Conservation (phyloP, 139 green algal species). For the Nannochloris sp. region DNA sequence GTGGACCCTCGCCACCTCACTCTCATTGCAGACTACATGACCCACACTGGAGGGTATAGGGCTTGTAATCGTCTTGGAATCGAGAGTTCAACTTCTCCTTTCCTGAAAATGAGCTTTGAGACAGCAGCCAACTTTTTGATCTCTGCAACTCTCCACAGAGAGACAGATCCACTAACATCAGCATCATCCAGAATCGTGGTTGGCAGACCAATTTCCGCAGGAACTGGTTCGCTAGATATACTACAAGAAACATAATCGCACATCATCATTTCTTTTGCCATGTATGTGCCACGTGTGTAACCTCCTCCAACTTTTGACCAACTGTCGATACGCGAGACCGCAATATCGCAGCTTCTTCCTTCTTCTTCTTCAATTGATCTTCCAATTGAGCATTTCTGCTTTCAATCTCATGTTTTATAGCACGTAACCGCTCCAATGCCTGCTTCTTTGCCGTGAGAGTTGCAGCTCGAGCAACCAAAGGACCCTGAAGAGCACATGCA, state of each 20-base stretch:
- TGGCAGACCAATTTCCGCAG: conserved; percentile 56
- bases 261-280: neutral
- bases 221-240: conserved; percentile 48
- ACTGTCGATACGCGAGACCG: neutral
- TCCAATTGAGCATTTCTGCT: neutral
- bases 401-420: conserved; percentile 6
- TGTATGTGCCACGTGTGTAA: neutral
- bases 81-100: conserved; percentile 68
- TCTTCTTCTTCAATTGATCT: conserved; percentile 1
- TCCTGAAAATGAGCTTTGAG: conserved; percentile 97
- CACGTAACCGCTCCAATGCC: neutral
- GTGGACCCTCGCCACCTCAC: conserved; percentile 89
- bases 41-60: conserved; percentile 73
- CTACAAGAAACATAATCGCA: conserved; percentile 17
- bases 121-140: conserved; percentile 89
- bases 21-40: conserved; percentile 98
- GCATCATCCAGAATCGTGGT: conserved; percentile 67
- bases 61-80: conserved; percentile 91
- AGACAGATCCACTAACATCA: conserved; percentile 56
- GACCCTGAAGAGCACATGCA: neutral
- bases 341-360: conserved; percentile 2
- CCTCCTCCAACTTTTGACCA: neutral
- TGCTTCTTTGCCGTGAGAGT: conserved; percentile 4
- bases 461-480: conserved; percentile 3
- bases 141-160: conserved; percentile 73